phyloP scores from a whole-genome alignment of 2,329 filamentous ascomycete species.

The Drechslerella coelobrocha region DNA sequence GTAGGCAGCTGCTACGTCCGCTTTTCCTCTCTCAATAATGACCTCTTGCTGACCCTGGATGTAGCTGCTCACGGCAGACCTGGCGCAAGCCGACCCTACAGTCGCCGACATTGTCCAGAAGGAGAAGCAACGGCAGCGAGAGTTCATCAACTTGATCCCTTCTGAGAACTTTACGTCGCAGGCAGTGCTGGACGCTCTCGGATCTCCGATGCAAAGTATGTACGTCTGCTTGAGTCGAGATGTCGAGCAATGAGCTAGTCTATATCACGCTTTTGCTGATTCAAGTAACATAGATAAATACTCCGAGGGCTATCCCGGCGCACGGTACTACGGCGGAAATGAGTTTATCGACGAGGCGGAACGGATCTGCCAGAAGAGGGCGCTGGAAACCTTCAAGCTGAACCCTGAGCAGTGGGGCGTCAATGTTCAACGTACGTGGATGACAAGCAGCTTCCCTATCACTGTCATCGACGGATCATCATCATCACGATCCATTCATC shows the following conservation, averaged over 20 bases:
- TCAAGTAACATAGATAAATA: slow-evolving; percentile 69
- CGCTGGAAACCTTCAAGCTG: slow-evolving; percentile 83
- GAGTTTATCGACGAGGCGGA: slow-evolving; percentile 94
- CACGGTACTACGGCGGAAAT: slow-evolving; percentile 95
- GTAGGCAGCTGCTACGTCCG: slow-evolving; percentile 5
- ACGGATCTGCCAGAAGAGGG: slow-evolving; percentile 85
- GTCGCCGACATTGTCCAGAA: slow-evolving; percentile 91
- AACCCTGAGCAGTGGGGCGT: slow-evolving; percentile 91
- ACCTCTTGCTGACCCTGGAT: slow-evolving; percentile 2
- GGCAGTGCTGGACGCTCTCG: slow-evolving; percentile 86
- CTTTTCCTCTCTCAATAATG: background rate
- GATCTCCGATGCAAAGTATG: slow-evolving; percentile 93
- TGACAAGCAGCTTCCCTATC: background rate
- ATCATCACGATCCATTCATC: background rate
- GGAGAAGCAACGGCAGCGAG: slow-evolving; percentile 95
- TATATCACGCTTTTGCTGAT: background rate
- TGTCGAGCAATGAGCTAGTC: background rate
- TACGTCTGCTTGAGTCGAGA: slow-evolving; percentile 44
- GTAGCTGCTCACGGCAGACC: slow-evolving; percentile 78
- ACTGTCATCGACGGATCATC: background rate
- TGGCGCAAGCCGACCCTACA: slow-evolving; percentile 83
- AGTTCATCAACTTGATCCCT: slow-evolving; percentile 96
- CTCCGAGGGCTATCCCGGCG: slow-evolving; percentile 96
- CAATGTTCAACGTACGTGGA: slow-evolving; percentile 83
- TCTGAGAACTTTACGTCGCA: slow-evolving; percentile 96